Evolutionary conservation across 2,329 filamentous ascomycete species (phyloP).

Genomic region (Sporothrix variecibatus): DNA sequence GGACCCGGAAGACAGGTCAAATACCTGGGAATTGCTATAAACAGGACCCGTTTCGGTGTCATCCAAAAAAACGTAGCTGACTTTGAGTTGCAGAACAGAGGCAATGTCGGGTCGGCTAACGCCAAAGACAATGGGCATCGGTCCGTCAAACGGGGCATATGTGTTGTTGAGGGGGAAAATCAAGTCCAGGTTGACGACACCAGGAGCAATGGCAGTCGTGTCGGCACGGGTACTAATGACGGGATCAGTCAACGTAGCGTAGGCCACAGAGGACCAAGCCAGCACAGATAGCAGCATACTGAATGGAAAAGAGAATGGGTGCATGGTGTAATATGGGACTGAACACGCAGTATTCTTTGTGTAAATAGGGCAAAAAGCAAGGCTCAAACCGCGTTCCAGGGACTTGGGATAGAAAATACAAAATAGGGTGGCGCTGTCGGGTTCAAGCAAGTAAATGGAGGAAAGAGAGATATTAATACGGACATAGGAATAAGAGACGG

Average conservation of each 20-base stretch:
- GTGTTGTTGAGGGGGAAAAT: slow-evolving; percentile 9
- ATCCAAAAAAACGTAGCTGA: neutral
- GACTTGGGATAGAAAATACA: neutral
- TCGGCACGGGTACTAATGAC: neutral
- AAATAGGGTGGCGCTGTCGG: neutral
- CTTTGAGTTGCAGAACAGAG: neutral
- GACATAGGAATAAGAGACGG: neutral
- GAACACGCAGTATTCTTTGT: neutral
- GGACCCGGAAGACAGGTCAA: neutral
- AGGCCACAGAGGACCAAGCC: neutral
- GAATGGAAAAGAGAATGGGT: neutral
- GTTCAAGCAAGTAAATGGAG: neutral
- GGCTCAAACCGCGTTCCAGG: neutral
- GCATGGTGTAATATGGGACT: neutral
- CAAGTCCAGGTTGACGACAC: neutral
- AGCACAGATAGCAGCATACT: neutral
- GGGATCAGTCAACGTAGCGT: neutral
- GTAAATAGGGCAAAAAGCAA: neutral
- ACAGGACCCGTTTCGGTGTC: neutral
- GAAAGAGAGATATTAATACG: neutral
- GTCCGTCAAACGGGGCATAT: neutral
- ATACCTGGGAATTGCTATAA: neutral
- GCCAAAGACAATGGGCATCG: slow-evolving; percentile 8
- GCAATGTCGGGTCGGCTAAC: neutral
- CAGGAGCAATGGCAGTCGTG: neutral